Percentiles rank a stretch among this genome's conserved stretches.
Conservation (phyloP, 805 yeast genomes). For the Sungouiella thailandica region DNA sequence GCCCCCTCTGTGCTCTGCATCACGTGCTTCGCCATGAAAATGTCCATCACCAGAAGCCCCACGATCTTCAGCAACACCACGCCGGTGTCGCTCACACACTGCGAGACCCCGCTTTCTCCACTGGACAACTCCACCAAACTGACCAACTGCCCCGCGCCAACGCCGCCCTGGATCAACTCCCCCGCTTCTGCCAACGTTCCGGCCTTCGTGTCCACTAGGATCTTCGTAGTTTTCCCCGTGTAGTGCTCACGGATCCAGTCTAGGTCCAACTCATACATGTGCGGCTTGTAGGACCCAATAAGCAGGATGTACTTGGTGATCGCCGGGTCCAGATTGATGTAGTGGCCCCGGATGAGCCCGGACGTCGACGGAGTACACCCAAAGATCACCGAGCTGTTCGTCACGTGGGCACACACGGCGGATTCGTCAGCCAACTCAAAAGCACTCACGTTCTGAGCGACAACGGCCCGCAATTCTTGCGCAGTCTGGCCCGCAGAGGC, state of each 20-base stretch:
- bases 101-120: not conserved
- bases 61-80: constrained; percentile 51
- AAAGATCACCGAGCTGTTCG: constrained; percentile 44
- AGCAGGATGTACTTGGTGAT: constrained; percentile 43
- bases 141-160: constrained; percentile 35
- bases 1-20: constrained; percentile 16
- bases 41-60: constrained; percentile 63
- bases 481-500: constrained; percentile 34
- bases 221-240: constrained; percentile 31
- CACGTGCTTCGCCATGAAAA: constrained; percentile 45
- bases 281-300: constrained; percentile 66
- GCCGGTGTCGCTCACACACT: constrained; percentile 9
- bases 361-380: constrained; percentile 58
- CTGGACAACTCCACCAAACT: constrained; percentile 41
- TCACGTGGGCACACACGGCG: constrained; percentile 20
- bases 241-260: constrained; percentile 30
- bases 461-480: constrained; percentile 20
- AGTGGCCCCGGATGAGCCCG: constrained; percentile 37
- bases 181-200: constrained; percentile 62
- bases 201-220: constrained; percentile 56
- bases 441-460: constrained; percentile 13
- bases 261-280: constrained; percentile 58
- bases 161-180: constrained; percentile 48
- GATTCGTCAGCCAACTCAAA: constrained; percentile 4
- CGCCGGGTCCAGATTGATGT: constrained; percentile 24